A percentile compares a stretch with the other conserved stretches of the same genome.
These are phyloP conservation scores for Trichosanthes cucumerina DNA, from an alignment of 306 rosid genomes.

Conservation along the genomic window DNA sequence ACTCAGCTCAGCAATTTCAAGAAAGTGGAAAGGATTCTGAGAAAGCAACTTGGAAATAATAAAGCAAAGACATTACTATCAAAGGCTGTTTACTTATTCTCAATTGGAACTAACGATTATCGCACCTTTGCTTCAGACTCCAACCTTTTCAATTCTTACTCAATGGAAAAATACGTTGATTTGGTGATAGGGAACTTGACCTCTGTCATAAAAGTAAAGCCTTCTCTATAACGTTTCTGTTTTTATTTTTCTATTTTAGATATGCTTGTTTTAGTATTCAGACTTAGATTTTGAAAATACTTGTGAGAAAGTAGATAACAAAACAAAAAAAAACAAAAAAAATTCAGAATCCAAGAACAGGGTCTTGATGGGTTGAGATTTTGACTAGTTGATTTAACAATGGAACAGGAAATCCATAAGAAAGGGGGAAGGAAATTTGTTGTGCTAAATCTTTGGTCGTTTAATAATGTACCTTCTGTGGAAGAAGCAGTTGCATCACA, in stretches of 20 bases:
- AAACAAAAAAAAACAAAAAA: too few species aligned
- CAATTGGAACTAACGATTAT: slow-evolving; percentile 34
- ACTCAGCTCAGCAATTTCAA: slow-evolving; percentile 32
- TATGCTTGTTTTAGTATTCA: background rate
- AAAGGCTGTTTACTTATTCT: slow-evolving; percentile 36
- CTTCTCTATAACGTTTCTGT: too few species aligned
- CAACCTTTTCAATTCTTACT: slow-evolving; percentile 5
- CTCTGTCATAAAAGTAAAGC: slow-evolving; percentile 15
- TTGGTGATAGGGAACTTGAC: slow-evolving; percentile 37
- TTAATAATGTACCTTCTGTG: slow-evolving; percentile 22
- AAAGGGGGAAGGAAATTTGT: slow-evolving; percentile 47
- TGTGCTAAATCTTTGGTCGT: slow-evolving; percentile 15
- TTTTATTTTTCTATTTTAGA: too few species aligned
- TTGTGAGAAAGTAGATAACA: too few species aligned
- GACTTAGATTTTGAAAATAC: too few species aligned
- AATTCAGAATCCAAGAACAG: too few species aligned
- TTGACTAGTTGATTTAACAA: background rate
- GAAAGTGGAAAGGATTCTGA: slow-evolving; percentile 16
- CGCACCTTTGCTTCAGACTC: background rate
- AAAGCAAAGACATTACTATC: slow-evolving; percentile 25
- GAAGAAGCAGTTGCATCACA: slow-evolving; percentile 11
- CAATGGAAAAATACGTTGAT: slow-evolving; percentile 19
- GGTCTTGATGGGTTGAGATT: too few species aligned
- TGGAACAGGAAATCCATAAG: slow-evolving; percentile 22
- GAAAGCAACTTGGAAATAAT: slow-evolving; percentile 20